Evolutionary conservation across 495 filamentous ascomycete species (phyloP), one percentile per base, ranked within the genome.

Genomic region (Delitschia confertaspora): DNA sequence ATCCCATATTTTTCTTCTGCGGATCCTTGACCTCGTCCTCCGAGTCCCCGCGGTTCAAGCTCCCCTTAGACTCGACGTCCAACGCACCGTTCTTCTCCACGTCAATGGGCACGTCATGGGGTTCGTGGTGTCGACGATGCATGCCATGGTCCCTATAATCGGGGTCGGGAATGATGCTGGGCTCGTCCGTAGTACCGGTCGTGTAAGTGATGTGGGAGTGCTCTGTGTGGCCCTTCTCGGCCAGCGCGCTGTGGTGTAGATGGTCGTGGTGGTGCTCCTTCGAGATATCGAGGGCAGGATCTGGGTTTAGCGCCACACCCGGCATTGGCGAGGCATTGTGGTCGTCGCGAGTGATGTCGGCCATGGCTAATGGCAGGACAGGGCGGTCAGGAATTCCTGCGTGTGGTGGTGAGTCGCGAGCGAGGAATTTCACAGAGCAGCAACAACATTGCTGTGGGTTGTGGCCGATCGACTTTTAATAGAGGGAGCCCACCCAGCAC

Each of bases 181-280:
- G 69, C 47, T 75, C 70, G 5, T 58, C 51, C 26, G 59, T 59
- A 0, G 58, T 60, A 25, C 63, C 66, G 25, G 64, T 66, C 16
- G 70, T 62, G 44, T 77, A 74, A 33, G 64, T 60, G 19, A 72
- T 56, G 37, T 75, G 65, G 29, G 77, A 65, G 7, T 17, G 23
- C 21, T 7, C 27, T 66, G 29, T 14, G 24, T 63, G 62, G 38
- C 64, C 65, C 49, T 63, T 54, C 51, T 67, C 61, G n/a, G 73
- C 65, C 26, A 57, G 56, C 4, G 60, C 48, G 8, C 56, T 60
- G 44, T 78, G 73, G 49, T 75, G 72, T 5, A 70, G 56, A 55
- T 79, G 74, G 4, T 36, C 45, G 48, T 76, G 71, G 21, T 63
- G 67, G 52, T 76, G 74, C 51, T 77, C 65, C 17, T 63, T 53